Percentiles rank a stretch among this genome's conserved stretches.
phyloP scores from a whole-genome alignment of 257 asterid genomes.

The Fraxinus quadrangulata region DNA sequence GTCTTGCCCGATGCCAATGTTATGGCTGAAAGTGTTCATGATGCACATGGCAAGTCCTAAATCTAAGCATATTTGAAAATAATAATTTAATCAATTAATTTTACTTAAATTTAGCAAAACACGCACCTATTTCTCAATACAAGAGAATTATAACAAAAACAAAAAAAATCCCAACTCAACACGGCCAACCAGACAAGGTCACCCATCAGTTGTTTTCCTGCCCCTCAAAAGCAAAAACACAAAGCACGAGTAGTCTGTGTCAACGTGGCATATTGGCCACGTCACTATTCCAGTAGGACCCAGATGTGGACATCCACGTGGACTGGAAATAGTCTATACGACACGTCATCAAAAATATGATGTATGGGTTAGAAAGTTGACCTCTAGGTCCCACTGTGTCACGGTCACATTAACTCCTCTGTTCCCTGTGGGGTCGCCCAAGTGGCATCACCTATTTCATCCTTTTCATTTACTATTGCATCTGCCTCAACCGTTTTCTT shows the following conservation, averaged over 20 bases:
- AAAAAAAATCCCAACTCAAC: neutral
- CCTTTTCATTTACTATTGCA: conserved; percentile 17
- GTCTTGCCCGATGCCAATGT: too few species aligned
- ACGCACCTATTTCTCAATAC: neutral
- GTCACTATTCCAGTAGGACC: conserved; percentile 24
- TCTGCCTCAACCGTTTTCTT: conserved; percentile 1
- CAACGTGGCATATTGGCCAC: conserved; percentile 41
- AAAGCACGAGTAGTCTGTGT: conserved; percentile 22
- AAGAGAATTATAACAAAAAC: too few species aligned
- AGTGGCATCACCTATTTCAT: neutral
- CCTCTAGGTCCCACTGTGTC: conserved; percentile 7
- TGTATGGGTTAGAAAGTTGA: neutral
- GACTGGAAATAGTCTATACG: conserved; percentile 23
- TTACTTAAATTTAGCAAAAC: too few species aligned
- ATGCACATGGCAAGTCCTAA: too few species aligned
- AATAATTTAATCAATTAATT: too few species aligned
- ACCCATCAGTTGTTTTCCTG: conserved; percentile 34
- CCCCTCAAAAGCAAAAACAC: conserved; percentile 29
- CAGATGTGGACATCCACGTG: conserved; percentile 49
- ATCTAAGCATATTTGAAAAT: too few species aligned
- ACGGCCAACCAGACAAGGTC: conserved; percentile 17
- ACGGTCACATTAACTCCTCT: conserved; percentile 21
- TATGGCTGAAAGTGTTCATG: too few species aligned
- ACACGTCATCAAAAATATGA: conserved; percentile 27
- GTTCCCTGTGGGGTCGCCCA: conserved; percentile 2